These are phyloP conservation scores for Sugiyamaella sp. DNA, from an alignment of 1,139 yeast species.

Conservation along the genomic window DNA sequence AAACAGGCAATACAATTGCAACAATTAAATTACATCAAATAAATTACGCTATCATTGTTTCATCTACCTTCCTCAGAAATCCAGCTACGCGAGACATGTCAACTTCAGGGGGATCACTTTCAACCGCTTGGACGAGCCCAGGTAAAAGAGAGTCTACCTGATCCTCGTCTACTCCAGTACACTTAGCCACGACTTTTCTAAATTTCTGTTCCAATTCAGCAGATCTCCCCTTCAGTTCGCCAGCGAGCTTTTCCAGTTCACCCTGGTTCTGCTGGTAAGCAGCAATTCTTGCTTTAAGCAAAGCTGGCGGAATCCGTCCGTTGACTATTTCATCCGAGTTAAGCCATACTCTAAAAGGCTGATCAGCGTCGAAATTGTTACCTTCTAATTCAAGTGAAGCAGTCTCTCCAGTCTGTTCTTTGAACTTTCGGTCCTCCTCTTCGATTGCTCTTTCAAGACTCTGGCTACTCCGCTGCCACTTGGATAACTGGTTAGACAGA, in stretches of 20 bases:
- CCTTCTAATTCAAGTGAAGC: slow-evolving; percentile 47
- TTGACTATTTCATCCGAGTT: slow-evolving; percentile 25
- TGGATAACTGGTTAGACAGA: slow-evolving; percentile 48
- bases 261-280: slow-evolving; percentile 75
- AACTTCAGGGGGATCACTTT: slow-evolving; percentile 72
- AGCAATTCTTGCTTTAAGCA: slow-evolving; percentile 72
- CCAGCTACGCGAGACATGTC: slow-evolving; percentile 58
- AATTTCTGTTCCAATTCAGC: slow-evolving; percentile 78
- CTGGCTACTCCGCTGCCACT: slow-evolving; percentile 53
- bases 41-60: slow-evolving; percentile 22
- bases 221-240: slow-evolving; percentile 54
- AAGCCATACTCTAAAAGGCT: slow-evolving; percentile 69
- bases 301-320: slow-evolving; percentile 51
- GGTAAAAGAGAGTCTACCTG: slow-evolving; percentile 84
- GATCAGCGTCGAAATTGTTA: slow-evolving; percentile 74
- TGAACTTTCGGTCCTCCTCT: slow-evolving; percentile 58
- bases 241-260: slow-evolving; percentile 53
- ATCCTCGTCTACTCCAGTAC: slow-evolving; percentile 80
- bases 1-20: slow-evolving; percentile 2
- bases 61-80: slow-evolving; percentile 48
- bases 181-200: slow-evolving; percentile 83
- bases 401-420: slow-evolving; percentile 38
- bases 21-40: slow-evolving; percentile 8
- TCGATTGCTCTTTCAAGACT: slow-evolving; percentile 60
- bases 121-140: slow-evolving; percentile 88